These are phyloP conservation scores for Phaffomyces thermotolerans DNA, from an alignment of 805 yeast genomes.

Conservation along the genomic window DNA sequence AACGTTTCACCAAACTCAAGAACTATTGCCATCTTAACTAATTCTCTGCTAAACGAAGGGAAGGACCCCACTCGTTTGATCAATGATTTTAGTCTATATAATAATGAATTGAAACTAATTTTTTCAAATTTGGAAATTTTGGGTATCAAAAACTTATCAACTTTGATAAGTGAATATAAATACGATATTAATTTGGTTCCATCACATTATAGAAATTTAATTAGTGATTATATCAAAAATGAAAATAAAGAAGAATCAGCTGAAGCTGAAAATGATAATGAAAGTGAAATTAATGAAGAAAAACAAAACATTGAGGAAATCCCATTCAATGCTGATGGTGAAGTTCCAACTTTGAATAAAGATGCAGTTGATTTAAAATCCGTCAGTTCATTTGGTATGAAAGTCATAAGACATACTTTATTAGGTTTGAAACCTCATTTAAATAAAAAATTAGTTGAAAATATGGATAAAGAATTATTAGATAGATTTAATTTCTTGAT, in stretches of 20 bases:
- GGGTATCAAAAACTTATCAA: constrained; percentile 39
- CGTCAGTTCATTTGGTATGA: constrained; percentile 72
- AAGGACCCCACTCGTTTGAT: constrained; percentile 19
- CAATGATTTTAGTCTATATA: constrained; percentile 19
- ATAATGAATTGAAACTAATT: constrained; percentile 20
- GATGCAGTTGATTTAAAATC: constrained; percentile 47
- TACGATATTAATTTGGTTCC: constrained; percentile 23
- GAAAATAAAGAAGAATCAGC: constrained; percentile 2
- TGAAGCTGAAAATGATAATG: not conserved
- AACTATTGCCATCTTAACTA: constrained; percentile 53
- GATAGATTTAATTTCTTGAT: constrained; percentile 29
- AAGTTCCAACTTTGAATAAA: constrained; percentile 42
- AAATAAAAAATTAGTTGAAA: constrained; percentile 25
- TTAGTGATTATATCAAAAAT: constrained; percentile 6
- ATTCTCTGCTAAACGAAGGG: constrained; percentile 14
- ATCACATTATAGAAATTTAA: constrained; percentile 28
- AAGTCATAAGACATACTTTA: constrained; percentile 69
- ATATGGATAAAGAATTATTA: constrained; percentile 28
- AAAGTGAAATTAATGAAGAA: not conserved
- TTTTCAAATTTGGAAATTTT: constrained; percentile 38
- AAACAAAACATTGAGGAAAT: not conserved
- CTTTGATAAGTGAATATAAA: constrained; percentile 14
- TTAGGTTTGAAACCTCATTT: constrained; percentile 37
- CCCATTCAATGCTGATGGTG: constrained; percentile 6
- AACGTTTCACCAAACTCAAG: constrained; percentile 41